A percentile compares a stretch with the other conserved stretches of the same genome.
phyloP scores from a whole-genome alignment of 169 alveolate species.

The Plasmodium vivax region DNA sequence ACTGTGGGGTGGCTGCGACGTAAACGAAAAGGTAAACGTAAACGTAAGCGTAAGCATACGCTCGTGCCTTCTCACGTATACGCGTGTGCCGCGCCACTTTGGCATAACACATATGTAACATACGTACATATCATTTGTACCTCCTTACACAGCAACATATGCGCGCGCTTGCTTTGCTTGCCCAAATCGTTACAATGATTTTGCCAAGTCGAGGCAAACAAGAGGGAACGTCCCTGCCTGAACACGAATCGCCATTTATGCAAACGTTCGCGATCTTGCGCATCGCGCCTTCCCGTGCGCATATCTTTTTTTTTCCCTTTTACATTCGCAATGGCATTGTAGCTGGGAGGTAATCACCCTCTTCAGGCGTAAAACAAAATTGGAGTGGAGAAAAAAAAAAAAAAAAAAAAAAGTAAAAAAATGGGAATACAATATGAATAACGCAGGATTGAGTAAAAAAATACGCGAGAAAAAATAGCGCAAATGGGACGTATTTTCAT shows the following conservation, averaged over 20 bases:
- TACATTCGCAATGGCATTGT: not conserved
- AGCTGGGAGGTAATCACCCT: not conserved
- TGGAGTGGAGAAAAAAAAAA: not conserved
- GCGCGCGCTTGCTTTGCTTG: not conserved
- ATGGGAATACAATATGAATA: not conserved
- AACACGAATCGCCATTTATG: not conserved
- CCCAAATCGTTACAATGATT: not conserved
- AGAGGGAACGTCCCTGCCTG: not conserved
- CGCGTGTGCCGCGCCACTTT: not conserved
- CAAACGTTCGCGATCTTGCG: not conserved
- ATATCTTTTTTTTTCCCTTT: not conserved
- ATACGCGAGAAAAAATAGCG: not conserved
- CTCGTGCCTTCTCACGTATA: not conserved
- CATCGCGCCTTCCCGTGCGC: not conserved
- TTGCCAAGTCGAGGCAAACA: not conserved
- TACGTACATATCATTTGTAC: not conserved
- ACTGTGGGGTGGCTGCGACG: not conserved
- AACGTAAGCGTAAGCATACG: not conserved
- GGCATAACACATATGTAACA: not conserved
- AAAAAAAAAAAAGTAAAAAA: not conserved
- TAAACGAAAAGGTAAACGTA: no score
- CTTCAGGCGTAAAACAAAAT: not conserved
- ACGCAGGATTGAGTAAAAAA: not conserved
- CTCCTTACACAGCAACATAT: not conserved
- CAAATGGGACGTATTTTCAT: not conserved